Base-by-base conservation (phyloP, 2,329 filamentous ascomycete species). In the Ophiostoma fasciatum region DNA sequence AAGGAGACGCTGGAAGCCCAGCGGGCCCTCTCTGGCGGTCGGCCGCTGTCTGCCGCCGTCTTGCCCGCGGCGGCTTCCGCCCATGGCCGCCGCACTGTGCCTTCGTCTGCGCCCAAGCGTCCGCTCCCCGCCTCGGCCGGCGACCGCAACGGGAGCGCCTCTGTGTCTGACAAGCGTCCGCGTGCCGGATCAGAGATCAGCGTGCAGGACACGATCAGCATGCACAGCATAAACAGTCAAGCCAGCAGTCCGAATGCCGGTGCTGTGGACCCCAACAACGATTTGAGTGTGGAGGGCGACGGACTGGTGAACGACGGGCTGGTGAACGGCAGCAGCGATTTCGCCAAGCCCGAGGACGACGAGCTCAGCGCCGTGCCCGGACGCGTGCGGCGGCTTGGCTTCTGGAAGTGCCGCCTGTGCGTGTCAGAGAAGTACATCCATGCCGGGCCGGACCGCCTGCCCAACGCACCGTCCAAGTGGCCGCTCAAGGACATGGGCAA, bases 391-490 rank as follows among this genome's bases (percentile, higher is more conserved):
- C 60, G 62, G 3, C 50, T 63, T n/a, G 62, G 62, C 14, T 59
- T 55, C 46, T 64, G 62, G 62, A 59, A 58, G 42, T 65, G 62
- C 42, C 58, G 56, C 1, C 53, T 65, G 2, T 65, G 62, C 47
- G 53, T 50, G 4, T 54, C 60, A 1, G 48, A 54, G 25, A 64
- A 63, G 45, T 65, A 58, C 43, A 46, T 59, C 13, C 49, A 55
- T n/a, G 58, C 60, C 0, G 57, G 57, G 3, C 44, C 49, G 5
- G 57, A 54, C 28, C 55, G 60, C 34, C 54, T 59, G 35, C 62
- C 62, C 17, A 58, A 55, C 33, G 57, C 54, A 32, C 61, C 62
- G 21, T 60, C 57, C 46, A 63, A 62, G 43, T 64, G 61, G 61
- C 59, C 61, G 3, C 51, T 65, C 11, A 59, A 59, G 43, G 61